phyloP scores from a whole-genome alignment of 495 filamentous ascomycete species.

The Hypoxylon cercidicola region DNA sequence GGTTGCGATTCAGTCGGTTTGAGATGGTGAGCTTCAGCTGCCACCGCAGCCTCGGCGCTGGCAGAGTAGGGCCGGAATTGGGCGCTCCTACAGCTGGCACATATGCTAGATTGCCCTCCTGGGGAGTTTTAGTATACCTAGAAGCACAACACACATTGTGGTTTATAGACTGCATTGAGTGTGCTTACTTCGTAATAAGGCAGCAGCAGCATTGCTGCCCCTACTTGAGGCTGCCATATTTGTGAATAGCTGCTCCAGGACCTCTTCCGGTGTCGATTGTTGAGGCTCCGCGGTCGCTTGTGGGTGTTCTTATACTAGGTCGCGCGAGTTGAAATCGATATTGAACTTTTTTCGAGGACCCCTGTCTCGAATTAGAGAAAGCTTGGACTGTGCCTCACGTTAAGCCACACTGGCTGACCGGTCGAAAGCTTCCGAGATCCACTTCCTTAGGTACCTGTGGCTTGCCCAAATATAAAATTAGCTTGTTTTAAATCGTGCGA shows the following conservation, averaged over 20 bases:
- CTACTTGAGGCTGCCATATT: slow-evolving; percentile 64
- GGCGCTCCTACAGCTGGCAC: slow-evolving; percentile 43
- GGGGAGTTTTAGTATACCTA: slow-evolving; percentile 23
- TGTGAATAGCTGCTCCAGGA: slow-evolving; percentile 23
- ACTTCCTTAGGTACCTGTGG: slow-evolving; percentile 1
- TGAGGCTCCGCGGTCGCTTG: slow-evolving; percentile 29
- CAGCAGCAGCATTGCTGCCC: slow-evolving; percentile 53
- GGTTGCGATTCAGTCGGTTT: slow-evolving; percentile 40
- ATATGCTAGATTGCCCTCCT: slow-evolving; percentile 46
- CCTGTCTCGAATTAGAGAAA: slow-evolving; percentile 11
- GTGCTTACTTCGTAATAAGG: slow-evolving; percentile 55
- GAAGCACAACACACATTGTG: slow-evolving; percentile 6
- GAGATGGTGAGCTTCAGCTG: slow-evolving; percentile 41
- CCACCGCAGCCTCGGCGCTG: slow-evolving; percentile 26
- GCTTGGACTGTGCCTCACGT: not conserved
- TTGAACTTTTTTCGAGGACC: slow-evolving; percentile 45
- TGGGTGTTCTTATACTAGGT: slow-evolving; percentile 2
- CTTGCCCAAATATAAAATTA: slow-evolving; percentile 7
- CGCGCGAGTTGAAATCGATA: slow-evolving; percentile 22
- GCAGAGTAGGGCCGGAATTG: slow-evolving; percentile 46
- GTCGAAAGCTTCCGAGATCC: not conserved
- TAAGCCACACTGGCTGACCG: slow-evolving; percentile 25
- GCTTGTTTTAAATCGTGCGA: not conserved
- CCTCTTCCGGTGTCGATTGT: slow-evolving; percentile 32
- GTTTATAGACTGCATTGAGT: not conserved